phyloP scores from a whole-genome alignment of 176 grass and related monocot species.

The Zea mays region DNA sequence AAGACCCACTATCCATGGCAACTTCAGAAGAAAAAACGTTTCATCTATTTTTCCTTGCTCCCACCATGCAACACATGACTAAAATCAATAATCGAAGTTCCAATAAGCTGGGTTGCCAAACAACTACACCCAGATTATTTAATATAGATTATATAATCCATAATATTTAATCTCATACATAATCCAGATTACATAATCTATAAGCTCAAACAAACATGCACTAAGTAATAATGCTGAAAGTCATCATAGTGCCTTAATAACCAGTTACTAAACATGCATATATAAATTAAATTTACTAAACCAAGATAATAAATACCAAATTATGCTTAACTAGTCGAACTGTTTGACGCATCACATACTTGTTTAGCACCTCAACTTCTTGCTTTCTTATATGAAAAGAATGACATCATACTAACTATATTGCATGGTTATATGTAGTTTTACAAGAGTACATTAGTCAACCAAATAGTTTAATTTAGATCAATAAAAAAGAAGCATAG shows the following conservation, averaged over 20 bases:
- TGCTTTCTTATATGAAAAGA: neutral
- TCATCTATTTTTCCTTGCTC: too few relatives aligned
- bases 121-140: too few relatives aligned
- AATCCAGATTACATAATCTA: too few relatives aligned
- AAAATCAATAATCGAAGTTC: too few relatives aligned
- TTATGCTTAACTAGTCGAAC: neutral
- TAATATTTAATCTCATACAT: too few relatives aligned
- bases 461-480: conserved; percentile 2
- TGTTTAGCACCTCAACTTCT: neutral
- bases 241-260: neutral
- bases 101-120: too few relatives aligned
- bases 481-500: neutral
- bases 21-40: too few relatives aligned
- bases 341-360: neutral
- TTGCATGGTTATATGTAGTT: neutral
- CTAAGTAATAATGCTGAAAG: neutral
- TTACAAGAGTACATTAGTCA: neutral
- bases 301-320: neutral
- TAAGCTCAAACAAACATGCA: too few relatives aligned
- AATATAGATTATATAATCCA: too few relatives aligned
- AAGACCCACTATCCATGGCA: too few relatives aligned
- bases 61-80: too few relatives aligned
- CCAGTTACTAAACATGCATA: neutral
- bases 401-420: neutral
- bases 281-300: conserved; percentile 5